Conservation (phyloP, 73 alveolate species). For the Paramecium sonneborni region DNA sequence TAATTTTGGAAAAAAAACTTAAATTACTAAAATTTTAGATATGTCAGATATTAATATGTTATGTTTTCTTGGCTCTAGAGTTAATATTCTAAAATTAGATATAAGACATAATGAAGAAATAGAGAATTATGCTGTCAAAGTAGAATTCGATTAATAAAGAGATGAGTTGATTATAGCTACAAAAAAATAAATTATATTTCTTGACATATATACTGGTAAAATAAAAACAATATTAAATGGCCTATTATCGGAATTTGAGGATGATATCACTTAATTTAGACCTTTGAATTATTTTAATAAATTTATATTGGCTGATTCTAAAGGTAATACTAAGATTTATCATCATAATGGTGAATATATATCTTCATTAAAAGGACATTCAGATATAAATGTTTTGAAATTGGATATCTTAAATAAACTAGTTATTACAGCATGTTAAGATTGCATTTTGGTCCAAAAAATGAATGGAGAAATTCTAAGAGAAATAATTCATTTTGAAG, state of each 20-base stretch:
- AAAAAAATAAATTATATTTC: conserved; percentile 46
- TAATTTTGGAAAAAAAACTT: conserved; percentile 61
- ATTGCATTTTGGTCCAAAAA: neutral
- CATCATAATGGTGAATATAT: conserved; percentile 56
- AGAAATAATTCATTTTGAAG: conserved; percentile 51
- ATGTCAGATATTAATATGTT: conserved; percentile 14
- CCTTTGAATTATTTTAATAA: conserved; percentile 48
- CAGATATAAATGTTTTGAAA: conserved; percentile 38
- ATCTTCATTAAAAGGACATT: conserved; percentile 36
- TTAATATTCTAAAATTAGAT: conserved; percentile 57
- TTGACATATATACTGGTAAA: conserved; percentile 63
- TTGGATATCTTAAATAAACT: conserved; percentile 57
- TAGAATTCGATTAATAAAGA: conserved; percentile 55
- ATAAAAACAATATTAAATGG: conserved; percentile 55
- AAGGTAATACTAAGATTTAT: conserved; percentile 6
- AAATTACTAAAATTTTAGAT: conserved; percentile 54
- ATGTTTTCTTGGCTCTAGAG: conserved; percentile 63
- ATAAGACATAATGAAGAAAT: neutral
- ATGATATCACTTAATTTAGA: conserved; percentile 61
- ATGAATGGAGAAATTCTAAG: conserved; percentile 36
- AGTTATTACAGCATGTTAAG: conserved; percentile 54
- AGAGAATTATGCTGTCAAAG: conserved; percentile 52
- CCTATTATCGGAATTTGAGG: conserved; percentile 51
- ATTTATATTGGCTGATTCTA: conserved; percentile 49
- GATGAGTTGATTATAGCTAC: conserved; percentile 58